Evolutionary conservation across 768 basidiomycete species (phyloP).

Genomic region (Calocybe indica): DNA sequence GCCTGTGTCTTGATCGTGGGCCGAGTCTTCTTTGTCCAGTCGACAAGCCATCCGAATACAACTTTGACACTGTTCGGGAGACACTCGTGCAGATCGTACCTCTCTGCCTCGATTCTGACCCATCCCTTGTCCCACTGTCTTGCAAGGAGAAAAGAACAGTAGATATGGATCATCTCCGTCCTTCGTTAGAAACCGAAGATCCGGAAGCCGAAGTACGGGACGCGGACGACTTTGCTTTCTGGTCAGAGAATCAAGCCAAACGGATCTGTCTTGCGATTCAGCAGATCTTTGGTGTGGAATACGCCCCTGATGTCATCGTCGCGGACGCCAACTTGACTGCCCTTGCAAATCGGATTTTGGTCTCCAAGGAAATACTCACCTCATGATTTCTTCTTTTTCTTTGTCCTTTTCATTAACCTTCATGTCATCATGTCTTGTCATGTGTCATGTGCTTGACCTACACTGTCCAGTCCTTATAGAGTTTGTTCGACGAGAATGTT

Average conservation of each 20-base stretch:
- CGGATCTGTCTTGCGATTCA: conserved; percentile 77
- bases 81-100: conserved; percentile 74
- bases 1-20: conserved; percentile 5
- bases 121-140: conserved; percentile 69
- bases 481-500: too few relatives aligned
- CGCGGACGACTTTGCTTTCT: conserved; percentile 92
- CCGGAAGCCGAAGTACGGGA: conserved; percentile 45
- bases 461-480: too few relatives aligned
- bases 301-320: conserved; percentile 83
- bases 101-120: conserved; percentile 83
- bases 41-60: conserved; percentile 56
- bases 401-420: too few relatives aligned
- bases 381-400: neutral
- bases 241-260: conserved; percentile 86
- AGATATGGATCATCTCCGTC: neutral
- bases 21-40: conserved; percentile 37
- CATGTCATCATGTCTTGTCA: too few relatives aligned
- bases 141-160: conserved; percentile 31
- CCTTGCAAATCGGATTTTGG: conserved; percentile 77
- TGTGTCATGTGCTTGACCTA: too few relatives aligned
- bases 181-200: neutral
- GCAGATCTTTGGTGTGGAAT: conserved; percentile 83
- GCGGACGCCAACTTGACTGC: conserved; percentile 91
- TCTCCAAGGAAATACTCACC: conserved; percentile 58
- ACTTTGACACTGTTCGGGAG: conserved; percentile 59